Base-by-base conservation (phyloP, 805 yeast genomes). In the Priceomyces haplophilus region DNA sequence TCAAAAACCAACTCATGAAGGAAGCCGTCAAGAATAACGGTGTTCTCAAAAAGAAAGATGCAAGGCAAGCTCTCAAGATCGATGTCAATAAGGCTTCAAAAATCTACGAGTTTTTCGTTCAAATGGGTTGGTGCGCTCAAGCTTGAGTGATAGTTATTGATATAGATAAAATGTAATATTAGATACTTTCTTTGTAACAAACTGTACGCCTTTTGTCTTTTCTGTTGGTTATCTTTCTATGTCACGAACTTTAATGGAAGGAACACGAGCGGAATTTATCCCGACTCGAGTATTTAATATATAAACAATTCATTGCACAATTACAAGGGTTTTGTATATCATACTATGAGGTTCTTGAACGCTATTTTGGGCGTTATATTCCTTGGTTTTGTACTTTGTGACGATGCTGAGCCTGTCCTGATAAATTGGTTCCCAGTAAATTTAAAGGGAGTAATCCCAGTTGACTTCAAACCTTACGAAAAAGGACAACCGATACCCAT, bases 51-150 rank as follows among this genome's bases (percentile, higher is more conserved):
- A 84, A 86, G 65, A 83, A 87, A 56, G 82, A 84, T 13, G 93
- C 95, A n/a, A 76, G 89, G 53, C 96, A 85, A 45, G 67, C 88
- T 43, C 67, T 88, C 47, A 85, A 88, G 55, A 82, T 93, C 42
- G 99, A 93, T 58, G 85, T 89, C 12, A 76, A 79, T 50, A 93
- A 91, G 61, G 88, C 96, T 2, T 82, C 87, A 19, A 82, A 84
- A 60, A 85, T 93, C 39, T 93, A 86, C 64, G 98, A 93, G 58
- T 93, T 93, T 58, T 93, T 93, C 62, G 87, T 85, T 46, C 80
- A 82, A 46, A 97, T 93, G 75, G 86, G 88, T 45, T 93, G 99
- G 99, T 78, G 81, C 56, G 55, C 69, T 10, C 76, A 67, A 41
- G 74, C 68, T 11, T 65, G 53, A 44, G 8, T 5, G 5, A 27